Evolutionary conservation across 1,284 basidiomycete genomes (phyloP).

Genomic region (Ceratobasidium sp.): DNA sequence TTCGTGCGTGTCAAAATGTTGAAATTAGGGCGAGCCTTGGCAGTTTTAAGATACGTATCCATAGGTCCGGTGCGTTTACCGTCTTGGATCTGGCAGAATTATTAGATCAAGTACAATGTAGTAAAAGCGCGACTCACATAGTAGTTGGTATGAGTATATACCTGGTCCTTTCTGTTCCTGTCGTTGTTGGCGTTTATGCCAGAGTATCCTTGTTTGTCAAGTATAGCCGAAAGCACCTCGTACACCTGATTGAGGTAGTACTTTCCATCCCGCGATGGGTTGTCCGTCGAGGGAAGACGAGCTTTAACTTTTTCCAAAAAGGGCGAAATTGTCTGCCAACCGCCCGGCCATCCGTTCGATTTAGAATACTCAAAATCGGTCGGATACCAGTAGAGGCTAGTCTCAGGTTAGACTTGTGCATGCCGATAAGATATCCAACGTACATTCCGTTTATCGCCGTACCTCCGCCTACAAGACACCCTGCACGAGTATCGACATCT

Average conservation of each 20-base stretch:
- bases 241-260: constrained; percentile 64
- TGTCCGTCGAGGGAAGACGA: constrained; percentile 64
- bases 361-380: constrained; percentile 60
- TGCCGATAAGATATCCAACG: too few relatives aligned
- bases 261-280: constrained; percentile 65
- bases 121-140: constrained; percentile 52
- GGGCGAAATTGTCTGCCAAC: constrained; percentile 60
- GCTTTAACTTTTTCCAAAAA: constrained; percentile 59
- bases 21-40: constrained; percentile 61
- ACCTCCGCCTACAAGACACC: constrained; percentile 70
- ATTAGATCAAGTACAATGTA: neutral
- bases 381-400: constrained; percentile 67
- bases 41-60: constrained; percentile 65
- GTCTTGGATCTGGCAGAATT: constrained; percentile 62
- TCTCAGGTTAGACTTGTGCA: constrained; percentile 43
- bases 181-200: constrained; percentile 63
- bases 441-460: constrained; percentile 69
- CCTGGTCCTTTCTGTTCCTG: constrained; percentile 64
- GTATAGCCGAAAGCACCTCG: constrained; percentile 55
- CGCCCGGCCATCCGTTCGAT: constrained; percentile 60
- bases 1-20: constrained; percentile 58
- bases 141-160: constrained; percentile 63
- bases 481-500: constrained; percentile 43
- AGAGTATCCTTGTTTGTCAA: constrained; percentile 59
- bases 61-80: constrained; percentile 67